phyloP scores from a whole-genome alignment of 345 rosid genomes.

The Zanthoxylum bungeanum region DNA sequence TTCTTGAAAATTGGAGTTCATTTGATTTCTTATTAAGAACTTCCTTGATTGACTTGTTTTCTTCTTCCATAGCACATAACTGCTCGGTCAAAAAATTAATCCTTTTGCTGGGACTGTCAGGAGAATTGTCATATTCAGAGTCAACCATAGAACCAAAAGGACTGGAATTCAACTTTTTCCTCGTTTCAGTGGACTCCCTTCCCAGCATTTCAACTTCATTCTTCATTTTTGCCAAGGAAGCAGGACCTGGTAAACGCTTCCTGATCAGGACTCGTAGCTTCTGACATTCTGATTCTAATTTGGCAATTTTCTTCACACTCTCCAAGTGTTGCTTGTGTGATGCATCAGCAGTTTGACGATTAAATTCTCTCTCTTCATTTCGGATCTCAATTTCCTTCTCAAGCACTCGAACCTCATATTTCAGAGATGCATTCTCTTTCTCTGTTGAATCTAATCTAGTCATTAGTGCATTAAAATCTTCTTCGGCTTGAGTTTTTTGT shows the following conservation, averaged over 20 bases:
- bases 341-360: too few species aligned
- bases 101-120: conserved; percentile 33
- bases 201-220: too few species aligned
- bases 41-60: conserved; percentile 71
- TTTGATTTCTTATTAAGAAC: conserved; percentile 55
- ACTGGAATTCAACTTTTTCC: too few species aligned
- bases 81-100: conserved; percentile 55
- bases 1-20: conserved; percentile 72
- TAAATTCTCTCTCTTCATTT: conserved; percentile 74
- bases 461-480: conserved; percentile 52
- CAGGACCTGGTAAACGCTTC: conserved; percentile 84
- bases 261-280: conserved; percentile 72
- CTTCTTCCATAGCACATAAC: too few species aligned
- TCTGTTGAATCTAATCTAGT: conserved; percentile 65
- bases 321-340: too few species aligned
- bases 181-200: too few species aligned
- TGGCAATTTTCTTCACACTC: too few species aligned
- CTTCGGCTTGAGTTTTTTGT: conserved; percentile 50
- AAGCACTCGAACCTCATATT: conserved; percentile 71
- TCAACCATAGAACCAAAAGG: too few species aligned
- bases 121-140: conserved; percentile 23
- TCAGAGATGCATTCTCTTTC: conserved; percentile 67
- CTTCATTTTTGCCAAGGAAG: conserved; percentile 70
- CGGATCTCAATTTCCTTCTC: conserved; percentile 79
- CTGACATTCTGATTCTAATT: too few species aligned